A percentile compares a stretch with the other conserved stretches of the same genome.
phyloP scores from a whole-genome alignment of 148 eudicot genomes.

The Tetragonia tetragonoides region DNA sequence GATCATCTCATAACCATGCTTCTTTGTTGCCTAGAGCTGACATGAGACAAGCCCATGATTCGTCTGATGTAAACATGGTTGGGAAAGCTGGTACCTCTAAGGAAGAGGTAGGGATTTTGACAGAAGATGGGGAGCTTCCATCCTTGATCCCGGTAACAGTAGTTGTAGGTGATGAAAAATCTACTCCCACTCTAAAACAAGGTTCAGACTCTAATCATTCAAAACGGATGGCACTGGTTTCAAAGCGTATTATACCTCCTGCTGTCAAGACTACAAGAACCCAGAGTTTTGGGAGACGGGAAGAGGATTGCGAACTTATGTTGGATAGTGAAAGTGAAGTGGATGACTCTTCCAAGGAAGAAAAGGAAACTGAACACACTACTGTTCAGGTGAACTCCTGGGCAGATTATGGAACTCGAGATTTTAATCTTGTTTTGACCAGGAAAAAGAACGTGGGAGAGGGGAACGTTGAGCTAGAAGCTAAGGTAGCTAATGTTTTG shows the following conservation, averaged over 20 bases:
- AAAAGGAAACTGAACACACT: conserved; percentile 38
- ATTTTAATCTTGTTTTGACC: conserved; percentile 49
- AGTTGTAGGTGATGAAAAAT: conserved; percentile 33
- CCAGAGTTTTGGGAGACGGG: conserved; percentile 59
- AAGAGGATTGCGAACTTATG: conserved; percentile 61
- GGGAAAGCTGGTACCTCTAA: conserved; percentile 46
- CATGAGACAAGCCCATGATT: conserved; percentile 41
- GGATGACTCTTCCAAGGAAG: conserved; percentile 52
- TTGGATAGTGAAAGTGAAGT: conserved; percentile 72
- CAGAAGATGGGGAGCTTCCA: conserved; percentile 97
- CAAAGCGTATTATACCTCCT: conserved; percentile 53
- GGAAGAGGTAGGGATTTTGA: conserved; percentile 43
- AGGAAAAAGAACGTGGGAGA: conserved; percentile 41
- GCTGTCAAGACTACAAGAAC: conserved; percentile 47
- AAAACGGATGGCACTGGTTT: conserved; percentile 47
- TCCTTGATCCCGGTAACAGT: conserved; percentile 37
- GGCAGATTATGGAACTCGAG: conserved; percentile 56
- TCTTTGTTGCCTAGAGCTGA: conserved; percentile 36
- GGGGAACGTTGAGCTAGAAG: conserved; percentile 58
- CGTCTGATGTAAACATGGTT: conserved; percentile 31
- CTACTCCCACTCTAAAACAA: conserved; percentile 32
- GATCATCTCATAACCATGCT: conserved; percentile 32
- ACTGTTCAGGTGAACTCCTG: conserved; percentile 43
- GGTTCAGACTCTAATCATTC: conserved; percentile 46
- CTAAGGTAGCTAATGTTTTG: conserved; percentile 49